Base-by-base conservation (phyloP, 805 yeast genomes). In the Metahyphopichia silvanorum region DNA sequence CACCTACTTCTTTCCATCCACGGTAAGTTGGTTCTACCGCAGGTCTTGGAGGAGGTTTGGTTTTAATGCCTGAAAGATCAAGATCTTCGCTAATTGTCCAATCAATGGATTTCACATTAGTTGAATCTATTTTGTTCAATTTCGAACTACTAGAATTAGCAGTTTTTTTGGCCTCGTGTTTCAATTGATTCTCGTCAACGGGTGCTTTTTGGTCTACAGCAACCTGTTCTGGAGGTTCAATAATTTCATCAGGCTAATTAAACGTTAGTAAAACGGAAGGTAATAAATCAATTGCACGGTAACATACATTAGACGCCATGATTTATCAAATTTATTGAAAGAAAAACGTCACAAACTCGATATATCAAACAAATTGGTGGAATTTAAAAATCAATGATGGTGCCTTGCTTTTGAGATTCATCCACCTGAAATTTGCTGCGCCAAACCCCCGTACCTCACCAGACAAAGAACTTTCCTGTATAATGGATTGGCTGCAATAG, bases 1-100 rank as follows among this genome's bases (percentile, higher is more conserved):
- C 85, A 7, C 93, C 91, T 32, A 86, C 88, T 57, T 89, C 96
- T 54, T 82, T 86, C 98, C 98, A 91, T 21, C 98, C 98, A 31
- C 86, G 76, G 49, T 75, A 83, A 2, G 91, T 76, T 17, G 85
- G 83, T 34, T 71, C 77, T 31, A 76, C 77, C 3, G 82, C 58
- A 23, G 61, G 55, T 53, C 86, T 54, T n/a, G 70, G 63, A 1
- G 57, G 55, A 4, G 72, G 71, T 38, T 63, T 61, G 6, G 57
- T 46, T 21, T 47, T 55, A 28, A 55, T 57, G 22, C 51, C 48
- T 3, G 57, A 34, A 29, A 54, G 40, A 37, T 66, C 71, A 27
- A 49, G 57, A 37, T 66, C 67, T 30, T 63, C 69, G 38, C 69
- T 61, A 10, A 67, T 61, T 7, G 48, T 49, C 46, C 48, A 46